Base-by-base conservation (phyloP, 1,284 basidiomycete genomes). In the Tylopilus sp. region DNA sequence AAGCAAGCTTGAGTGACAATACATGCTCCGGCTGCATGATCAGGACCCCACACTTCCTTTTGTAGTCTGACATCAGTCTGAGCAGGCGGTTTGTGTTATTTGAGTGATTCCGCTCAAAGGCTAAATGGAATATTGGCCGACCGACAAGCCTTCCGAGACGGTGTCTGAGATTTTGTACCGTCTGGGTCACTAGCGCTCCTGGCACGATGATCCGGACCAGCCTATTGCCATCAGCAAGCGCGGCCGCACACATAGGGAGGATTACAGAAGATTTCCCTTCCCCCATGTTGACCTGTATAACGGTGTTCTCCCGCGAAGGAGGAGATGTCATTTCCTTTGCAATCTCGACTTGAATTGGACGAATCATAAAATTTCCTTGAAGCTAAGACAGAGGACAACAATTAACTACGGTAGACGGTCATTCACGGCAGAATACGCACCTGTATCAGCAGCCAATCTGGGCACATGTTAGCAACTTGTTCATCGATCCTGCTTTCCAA, bases 251-350 rank as follows among this genome's bases (percentile, higher is more conserved):
- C 44, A 87, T 73, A 3, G 86, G 86, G 1, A 84, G 78, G 47
- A 87, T 87, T 7, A 87, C 85, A 0, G 84, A 84, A 0, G 86
- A 84, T 65, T 88, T 88, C 4, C 87, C 86, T 67, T 88, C 87
- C 3, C 87, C 87, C 86, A 88, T 88, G 55, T 87, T 86, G 26
- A 88, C 80, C 64, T 88, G 87, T 26, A 84, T 73, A 13, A 80
- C 72, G 0, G 80, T 81, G 60, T 81, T 87, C 9, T 63, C 33
- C 4, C 64, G 56, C 0, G 75, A 77, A 4, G 51, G 52, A 3
- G 86, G 86, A 0, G 68, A 63, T 19, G 85, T 83, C 86, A 88
- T 88, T 58, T 86, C 79, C 16, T 70, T 57, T 4, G 85, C 81
- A 18, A 87, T 75, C 0, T 71, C 61, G 12, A 72, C 67, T 64